Percentiles rank a stretch among this genome's conserved stretches.
Evolutionary conservation across 345 rosid species (phyloP).

Genomic region (Eutrema heterophyllum): DNA sequence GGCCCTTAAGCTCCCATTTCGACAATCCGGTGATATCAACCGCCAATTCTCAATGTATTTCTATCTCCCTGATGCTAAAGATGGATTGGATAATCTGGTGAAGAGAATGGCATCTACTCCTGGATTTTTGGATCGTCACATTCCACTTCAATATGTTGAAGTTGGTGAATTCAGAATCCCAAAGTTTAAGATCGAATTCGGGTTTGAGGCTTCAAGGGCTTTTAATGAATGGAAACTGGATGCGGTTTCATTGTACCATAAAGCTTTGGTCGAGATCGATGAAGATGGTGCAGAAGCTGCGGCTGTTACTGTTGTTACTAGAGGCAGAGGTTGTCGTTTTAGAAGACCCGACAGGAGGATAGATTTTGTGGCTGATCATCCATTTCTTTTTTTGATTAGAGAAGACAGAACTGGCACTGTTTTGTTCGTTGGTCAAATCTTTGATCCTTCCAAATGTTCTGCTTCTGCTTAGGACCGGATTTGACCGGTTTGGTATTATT

Average conservation of each 20-base stretch:
- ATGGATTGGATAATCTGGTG: not conserved
- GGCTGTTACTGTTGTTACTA: too few species aligned
- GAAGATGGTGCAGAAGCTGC: too few species aligned
- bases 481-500: too few species aligned
- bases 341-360: not conserved
- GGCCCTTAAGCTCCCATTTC: slow-evolving; percentile 12
- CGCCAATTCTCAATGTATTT: not conserved
- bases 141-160: too few species aligned
- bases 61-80: not conserved
- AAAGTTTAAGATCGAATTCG: slow-evolving; percentile 14
- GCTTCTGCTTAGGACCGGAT: too few species aligned
- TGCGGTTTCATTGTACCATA: too few species aligned
- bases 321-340: too few species aligned
- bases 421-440: slow-evolving; percentile 10
- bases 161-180: too few species aligned
- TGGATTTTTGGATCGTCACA: too few species aligned
- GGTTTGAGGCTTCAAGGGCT: not conserved
- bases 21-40: not conserved
- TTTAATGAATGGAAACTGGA: too few species aligned
- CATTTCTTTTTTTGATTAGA: slow-evolving; percentile 9
- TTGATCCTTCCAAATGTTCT: not conserved
- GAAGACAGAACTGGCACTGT: not conserved
- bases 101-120: not conserved
- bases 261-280: too few species aligned
- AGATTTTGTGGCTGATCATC: slow-evolving; percentile 17